Evolutionary conservation across 352 stramenopile genomes (phyloP).

Genomic region (Pythium brassicae): DNA sequence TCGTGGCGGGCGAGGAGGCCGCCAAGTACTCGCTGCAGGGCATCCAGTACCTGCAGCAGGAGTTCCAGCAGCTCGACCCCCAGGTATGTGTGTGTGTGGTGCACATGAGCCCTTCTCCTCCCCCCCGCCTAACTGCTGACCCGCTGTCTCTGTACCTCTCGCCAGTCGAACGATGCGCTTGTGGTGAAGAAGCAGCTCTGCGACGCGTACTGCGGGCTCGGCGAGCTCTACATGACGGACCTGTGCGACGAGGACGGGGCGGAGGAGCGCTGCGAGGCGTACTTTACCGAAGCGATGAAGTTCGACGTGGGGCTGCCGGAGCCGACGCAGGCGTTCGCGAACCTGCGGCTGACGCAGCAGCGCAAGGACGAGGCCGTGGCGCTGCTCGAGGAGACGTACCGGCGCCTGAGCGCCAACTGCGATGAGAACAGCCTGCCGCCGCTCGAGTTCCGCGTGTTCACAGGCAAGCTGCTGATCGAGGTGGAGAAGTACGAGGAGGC

Average conservation of each 20-base stretch:
- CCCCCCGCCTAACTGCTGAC: no score
- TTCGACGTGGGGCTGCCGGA: constrained; percentile 90
- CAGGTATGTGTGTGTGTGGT: constrained; percentile 8
- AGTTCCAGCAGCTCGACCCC: constrained; percentile 36
- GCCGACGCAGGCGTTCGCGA: constrained; percentile 93
- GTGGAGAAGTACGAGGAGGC: constrained; percentile 81
- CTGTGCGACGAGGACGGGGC: constrained; percentile 92
- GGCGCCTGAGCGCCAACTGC: constrained; percentile 79
- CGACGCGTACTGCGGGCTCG: constrained; percentile 92
- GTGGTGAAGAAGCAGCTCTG: constrained; percentile 90
- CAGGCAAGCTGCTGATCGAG: constrained; percentile 83
- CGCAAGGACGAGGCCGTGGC: constrained; percentile 84
- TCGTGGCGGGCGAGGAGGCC: constrained; percentile 69
- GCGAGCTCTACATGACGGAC: constrained; percentile 98
- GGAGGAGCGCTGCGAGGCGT: constrained; percentile 89
- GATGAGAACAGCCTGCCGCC: constrained; percentile 71
- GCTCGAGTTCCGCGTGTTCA: constrained; percentile 82
- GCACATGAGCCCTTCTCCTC: no score
- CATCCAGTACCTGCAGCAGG: constrained; percentile 57
- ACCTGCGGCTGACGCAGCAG: constrained; percentile 92
- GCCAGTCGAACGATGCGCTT: constrained; percentile 39
- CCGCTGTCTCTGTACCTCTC: not conserved
- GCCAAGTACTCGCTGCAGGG: constrained; percentile 66
- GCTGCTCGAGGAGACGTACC: constrained; percentile 91
- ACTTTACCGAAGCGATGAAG: constrained; percentile 87